phyloP scores from a whole-genome alignment of 306 rosid species.

The Corylus avellana region DNA sequence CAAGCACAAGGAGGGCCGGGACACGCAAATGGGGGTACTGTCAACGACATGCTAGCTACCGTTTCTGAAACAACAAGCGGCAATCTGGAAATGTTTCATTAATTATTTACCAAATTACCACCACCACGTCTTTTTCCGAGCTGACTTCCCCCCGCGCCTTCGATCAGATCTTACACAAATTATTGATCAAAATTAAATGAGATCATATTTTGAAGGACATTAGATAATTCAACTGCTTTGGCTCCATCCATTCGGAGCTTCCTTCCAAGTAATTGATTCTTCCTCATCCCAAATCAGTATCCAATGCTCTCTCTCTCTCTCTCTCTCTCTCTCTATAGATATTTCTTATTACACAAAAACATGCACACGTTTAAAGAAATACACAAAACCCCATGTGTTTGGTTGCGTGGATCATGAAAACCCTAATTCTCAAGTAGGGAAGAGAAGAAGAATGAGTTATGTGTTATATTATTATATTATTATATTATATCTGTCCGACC shows the following conservation, averaged over 20 bases:
- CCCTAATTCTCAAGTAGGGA: conserved; percentile 32
- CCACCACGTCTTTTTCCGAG: conserved; percentile 30
- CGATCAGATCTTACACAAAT: conserved; percentile 27
- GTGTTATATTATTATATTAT: neutral
- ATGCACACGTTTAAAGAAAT: conserved; percentile 28
- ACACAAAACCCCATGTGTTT: conserved; percentile 41
- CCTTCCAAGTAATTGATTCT: conserved; percentile 44
- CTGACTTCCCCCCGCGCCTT: conserved; percentile 28
- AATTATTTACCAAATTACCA: neutral
- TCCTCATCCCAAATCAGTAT: conserved; percentile 48
- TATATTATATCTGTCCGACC: conserved; percentile 36
- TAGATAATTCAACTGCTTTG: conserved; percentile 53
- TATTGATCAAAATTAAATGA: conserved; percentile 20
- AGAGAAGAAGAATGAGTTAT: conserved; percentile 27
- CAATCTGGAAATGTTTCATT: conserved; percentile 7
- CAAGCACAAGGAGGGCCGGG: neutral
- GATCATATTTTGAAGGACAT: conserved; percentile 20
- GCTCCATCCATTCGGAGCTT: conserved; percentile 56
- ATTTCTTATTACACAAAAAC: conserved; percentile 15
- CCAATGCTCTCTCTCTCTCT: conserved; percentile 49
- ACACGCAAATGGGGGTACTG: neutral
- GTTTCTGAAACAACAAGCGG: neutral
- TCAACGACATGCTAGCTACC: neutral
- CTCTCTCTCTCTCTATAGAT: neutral
- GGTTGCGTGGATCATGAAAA: conserved; percentile 18